Conservation (phyloP, 257 asterid genomes). For the Petunia axillaris region DNA sequence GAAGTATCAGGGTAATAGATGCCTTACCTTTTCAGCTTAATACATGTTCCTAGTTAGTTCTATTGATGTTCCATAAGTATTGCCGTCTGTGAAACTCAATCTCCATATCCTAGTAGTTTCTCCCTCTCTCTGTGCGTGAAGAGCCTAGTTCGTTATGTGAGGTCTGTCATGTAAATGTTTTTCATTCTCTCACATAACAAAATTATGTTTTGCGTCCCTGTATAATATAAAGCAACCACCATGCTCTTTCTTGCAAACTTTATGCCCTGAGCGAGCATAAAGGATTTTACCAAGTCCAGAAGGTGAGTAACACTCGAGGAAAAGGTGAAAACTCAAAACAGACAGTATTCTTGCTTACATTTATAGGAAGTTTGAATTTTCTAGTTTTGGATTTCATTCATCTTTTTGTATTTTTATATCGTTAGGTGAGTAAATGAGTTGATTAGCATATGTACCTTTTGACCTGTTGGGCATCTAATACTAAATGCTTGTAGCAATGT, state of each 20-base stretch:
- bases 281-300: no score
- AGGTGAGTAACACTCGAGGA: background rate
- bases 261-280: no score
- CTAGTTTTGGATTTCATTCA: background rate
- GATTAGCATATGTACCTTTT: background rate
- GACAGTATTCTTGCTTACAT: background rate
- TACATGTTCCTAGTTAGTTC: background rate
- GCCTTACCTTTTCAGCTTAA: background rate
- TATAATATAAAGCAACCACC: no score
- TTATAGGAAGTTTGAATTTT: background rate
- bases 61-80: background rate
- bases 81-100: background rate
- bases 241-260: no score
- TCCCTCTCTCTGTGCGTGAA: no score
- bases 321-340: background rate
- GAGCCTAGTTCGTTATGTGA: no score
- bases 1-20: background rate
- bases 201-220: no score
- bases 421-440: conserved; percentile 21
- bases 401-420: background rate
- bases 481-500: background rate
- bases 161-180: no score
- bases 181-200: background rate
- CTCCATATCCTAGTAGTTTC: no score
- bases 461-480: conserved; percentile 3